These are phyloP conservation scores for Penicillium desertorum DNA, from an alignment of 495 filamentous ascomycete genomes.

Conservation along the genomic window DNA sequence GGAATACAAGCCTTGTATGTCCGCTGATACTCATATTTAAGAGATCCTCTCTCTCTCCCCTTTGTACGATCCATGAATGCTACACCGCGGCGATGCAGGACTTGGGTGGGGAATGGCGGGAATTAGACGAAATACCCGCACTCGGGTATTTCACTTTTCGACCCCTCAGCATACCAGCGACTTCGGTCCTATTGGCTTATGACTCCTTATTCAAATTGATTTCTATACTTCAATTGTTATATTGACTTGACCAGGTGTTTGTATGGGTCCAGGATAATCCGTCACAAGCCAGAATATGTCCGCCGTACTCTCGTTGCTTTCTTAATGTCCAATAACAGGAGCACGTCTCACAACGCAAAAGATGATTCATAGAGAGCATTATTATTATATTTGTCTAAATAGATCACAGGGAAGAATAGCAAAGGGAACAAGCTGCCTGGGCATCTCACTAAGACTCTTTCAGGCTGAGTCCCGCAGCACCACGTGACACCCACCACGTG, in stretches of 20 bases:
- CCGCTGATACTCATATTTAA: constrained; percentile 27
- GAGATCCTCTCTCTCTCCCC: neutral
- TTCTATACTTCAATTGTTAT: too few species aligned
- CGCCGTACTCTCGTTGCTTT: neutral
- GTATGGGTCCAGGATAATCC: too few species aligned
- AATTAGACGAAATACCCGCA: neutral
- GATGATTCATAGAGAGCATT: neutral
- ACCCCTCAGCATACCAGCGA: too few species aligned
- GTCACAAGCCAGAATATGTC: too few species aligned
- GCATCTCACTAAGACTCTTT: too few species aligned
- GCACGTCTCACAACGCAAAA: neutral
- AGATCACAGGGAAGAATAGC: neutral
- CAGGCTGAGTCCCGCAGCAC: too few species aligned
- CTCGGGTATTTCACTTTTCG: too few species aligned
- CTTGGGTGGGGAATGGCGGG: neutral
- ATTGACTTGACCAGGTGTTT: too few species aligned
- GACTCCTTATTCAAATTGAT: too few species aligned
- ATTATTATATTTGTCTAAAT: neutral
- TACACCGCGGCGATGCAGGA: neutral
- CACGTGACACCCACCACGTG: too few species aligned
- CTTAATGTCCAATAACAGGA: neutral
- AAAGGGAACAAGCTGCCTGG: neutral
- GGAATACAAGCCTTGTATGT: constrained; percentile 33
- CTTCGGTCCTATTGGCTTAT: too few species aligned
- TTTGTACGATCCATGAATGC: neutral